Percentiles rank a stretch among this genome's conserved stretches.
Conservation (phyloP, 768 basidiomycete genomes). For the Lanmaoa pseudosensibilis region DNA sequence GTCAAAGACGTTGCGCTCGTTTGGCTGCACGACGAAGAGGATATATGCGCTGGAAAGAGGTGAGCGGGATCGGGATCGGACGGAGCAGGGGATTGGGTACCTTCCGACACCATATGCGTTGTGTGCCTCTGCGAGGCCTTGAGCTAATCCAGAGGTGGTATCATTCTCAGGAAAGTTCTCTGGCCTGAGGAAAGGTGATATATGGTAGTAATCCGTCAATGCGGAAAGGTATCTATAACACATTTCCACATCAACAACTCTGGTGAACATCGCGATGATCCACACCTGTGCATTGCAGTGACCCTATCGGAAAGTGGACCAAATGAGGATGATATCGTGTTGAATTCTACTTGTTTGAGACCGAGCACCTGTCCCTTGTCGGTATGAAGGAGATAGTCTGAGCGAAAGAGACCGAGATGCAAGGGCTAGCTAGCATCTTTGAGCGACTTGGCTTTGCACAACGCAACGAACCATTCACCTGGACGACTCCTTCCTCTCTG, state of each 20-base stretch:
- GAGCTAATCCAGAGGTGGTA: constrained; percentile 65
- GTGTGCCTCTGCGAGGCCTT: constrained; percentile 81
- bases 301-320: constrained; percentile 71
- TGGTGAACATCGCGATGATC: constrained; percentile 1
- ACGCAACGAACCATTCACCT: constrained; percentile 38
- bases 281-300: constrained; percentile 81
- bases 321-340: constrained; percentile 93
- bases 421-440: constrained; percentile 50
- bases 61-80: background rate
- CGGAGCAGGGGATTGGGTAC: constrained; percentile 19
- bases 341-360: constrained; percentile 97
- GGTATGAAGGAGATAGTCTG: constrained; percentile 88
- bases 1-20: constrained; percentile 94
- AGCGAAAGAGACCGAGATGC: constrained; percentile 89
- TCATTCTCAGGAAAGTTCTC: constrained; percentile 73
- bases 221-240: constrained; percentile 59
- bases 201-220: constrained; percentile 65
- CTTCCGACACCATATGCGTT: constrained; percentile 58
- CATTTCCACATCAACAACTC: background rate
- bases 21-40: constrained; percentile 85
- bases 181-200: constrained; percentile 50
- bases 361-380: constrained; percentile 35
- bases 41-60: constrained; percentile 47
- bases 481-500: constrained; percentile 58
- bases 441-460: constrained; percentile 1